Evolutionary conservation across 1,139 yeast genomes (phyloP).

Genomic region (Pichia sp.): DNA sequence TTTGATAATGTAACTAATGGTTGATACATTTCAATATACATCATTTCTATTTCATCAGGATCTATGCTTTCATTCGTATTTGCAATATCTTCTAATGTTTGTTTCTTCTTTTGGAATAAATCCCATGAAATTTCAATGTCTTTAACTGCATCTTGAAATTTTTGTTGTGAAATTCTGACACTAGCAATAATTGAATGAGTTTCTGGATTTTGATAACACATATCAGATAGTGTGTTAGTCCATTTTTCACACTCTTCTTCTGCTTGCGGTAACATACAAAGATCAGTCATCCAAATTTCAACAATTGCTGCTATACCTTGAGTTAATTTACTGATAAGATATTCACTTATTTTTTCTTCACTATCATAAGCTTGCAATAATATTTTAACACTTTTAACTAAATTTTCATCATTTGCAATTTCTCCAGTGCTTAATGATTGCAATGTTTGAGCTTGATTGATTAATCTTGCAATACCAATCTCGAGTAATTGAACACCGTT

Average conservation of each 20-base stretch:
- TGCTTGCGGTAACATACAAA: slow-evolving; percentile 90
- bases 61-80: slow-evolving; percentile 20
- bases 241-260: slow-evolving; percentile 72
- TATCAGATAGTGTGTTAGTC: slow-evolving; percentile 56
- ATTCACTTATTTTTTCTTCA: slow-evolving; percentile 22
- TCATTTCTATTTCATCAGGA: slow-evolving; percentile 29
- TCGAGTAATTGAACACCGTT: slow-evolving; percentile 67
- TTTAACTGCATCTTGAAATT: slow-evolving; percentile 61
- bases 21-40: slow-evolving; percentile 57
- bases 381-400: slow-evolving; percentile 21
- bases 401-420: slow-evolving; percentile 30
- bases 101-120: slow-evolving; percentile 49
- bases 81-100: slow-evolving; percentile 42
- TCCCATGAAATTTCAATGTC: slow-evolving; percentile 74
- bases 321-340: slow-evolving; percentile 48
- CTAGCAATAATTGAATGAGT: slow-evolving; percentile 79
- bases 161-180: slow-evolving; percentile 83
- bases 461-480: slow-evolving; percentile 53
- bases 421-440: slow-evolving; percentile 27
- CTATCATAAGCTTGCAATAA: slow-evolving; percentile 30
- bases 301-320: slow-evolving; percentile 80
- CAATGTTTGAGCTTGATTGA: slow-evolving; percentile 29
- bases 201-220: slow-evolving; percentile 65
- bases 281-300: slow-evolving; percentile 98
- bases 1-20: slow-evolving; percentile 66